phyloP scores from a whole-genome alignment of 352 stramenopile genomes.

The Phytopythium delawarense region DNA sequence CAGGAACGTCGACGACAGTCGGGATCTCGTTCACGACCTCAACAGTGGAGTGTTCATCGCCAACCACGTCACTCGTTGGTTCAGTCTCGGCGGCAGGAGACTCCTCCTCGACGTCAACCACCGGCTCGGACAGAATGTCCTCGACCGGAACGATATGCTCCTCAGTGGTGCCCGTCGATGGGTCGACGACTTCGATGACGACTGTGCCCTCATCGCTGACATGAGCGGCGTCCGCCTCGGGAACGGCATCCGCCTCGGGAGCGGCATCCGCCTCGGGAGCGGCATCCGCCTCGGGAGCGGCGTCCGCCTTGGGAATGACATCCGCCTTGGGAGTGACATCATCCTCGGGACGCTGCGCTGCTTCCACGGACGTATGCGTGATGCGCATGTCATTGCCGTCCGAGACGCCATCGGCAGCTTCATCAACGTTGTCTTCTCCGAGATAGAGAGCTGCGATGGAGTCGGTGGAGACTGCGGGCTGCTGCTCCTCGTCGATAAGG shows the following conservation, averaged over 20 bases:
- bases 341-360: background rate
- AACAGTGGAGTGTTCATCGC: too few species aligned
- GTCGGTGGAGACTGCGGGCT: background rate
- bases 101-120: background rate
- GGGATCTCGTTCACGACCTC: too few species aligned
- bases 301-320: background rate
- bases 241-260: too few species aligned
- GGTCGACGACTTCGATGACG: background rate
- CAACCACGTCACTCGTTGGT: too few species aligned
- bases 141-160: background rate
- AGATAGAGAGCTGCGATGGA: background rate
- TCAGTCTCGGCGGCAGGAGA: background rate
- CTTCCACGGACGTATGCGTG: background rate
- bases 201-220: background rate
- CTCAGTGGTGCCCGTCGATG: background rate
- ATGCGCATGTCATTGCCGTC: background rate
- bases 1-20: too few species aligned
- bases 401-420: background rate
- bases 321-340: background rate
- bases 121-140: background rate
- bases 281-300: background rate
- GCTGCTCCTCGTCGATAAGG: background rate
- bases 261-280: background rate
- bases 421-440: too few species aligned
- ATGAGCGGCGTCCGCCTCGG: background rate